These are phyloP conservation scores for Phytopythium boreale DNA, from an alignment of 352 stramenopile species.

Conservation along the genomic window DNA sequence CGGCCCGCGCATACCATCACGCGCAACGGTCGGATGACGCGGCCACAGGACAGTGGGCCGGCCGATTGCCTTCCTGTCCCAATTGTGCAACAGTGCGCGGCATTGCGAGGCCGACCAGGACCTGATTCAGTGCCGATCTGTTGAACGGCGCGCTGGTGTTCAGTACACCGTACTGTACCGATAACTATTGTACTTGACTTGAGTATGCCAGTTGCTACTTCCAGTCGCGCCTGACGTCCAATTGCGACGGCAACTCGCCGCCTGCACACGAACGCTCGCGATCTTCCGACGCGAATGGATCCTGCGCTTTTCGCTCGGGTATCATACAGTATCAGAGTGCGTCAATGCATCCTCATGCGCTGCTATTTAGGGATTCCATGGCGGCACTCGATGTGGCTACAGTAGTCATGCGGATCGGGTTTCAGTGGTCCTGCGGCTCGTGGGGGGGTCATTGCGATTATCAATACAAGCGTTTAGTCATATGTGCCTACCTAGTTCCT, in stretches of 20 bases:
- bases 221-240: neutral
- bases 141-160: neutral
- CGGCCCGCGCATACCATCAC: neutral
- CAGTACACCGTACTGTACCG: neutral
- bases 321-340: too few species aligned
- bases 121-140: neutral
- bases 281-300: neutral
- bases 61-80: too few species aligned
- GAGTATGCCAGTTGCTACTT: neutral
- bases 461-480: slow-evolving; percentile 4
- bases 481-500: neutral
- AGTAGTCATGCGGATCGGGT: too few species aligned
- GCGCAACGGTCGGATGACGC: neutral
- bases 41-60: neutral
- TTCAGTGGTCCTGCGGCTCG: too few species aligned
- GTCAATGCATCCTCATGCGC: too few species aligned
- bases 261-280: slow-evolving; percentile 1
- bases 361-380: too few species aligned
- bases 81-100: neutral
- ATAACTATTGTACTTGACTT: neutral
- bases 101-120: neutral
- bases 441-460: neutral
- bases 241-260: neutral
- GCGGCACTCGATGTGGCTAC: too few species aligned
- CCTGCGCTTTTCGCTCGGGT: too few species aligned